phyloP scores from a whole-genome alignment of 352 stramenopile species.

The Pythium diclinum region DNA sequence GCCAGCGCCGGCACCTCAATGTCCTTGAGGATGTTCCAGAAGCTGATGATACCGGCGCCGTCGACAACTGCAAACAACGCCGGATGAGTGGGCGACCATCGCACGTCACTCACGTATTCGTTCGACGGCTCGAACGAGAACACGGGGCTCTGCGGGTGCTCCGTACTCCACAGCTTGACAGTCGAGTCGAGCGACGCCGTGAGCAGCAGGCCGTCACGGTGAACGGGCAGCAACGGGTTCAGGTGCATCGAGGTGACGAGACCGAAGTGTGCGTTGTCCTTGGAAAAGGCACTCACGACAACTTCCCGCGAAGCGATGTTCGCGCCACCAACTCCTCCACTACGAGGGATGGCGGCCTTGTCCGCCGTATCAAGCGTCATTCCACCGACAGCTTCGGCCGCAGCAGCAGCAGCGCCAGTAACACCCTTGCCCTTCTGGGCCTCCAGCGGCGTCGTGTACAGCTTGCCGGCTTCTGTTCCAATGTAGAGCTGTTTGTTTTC shows the following conservation, averaged over 20 bases:
- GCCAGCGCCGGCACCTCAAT: conserved; percentile 71
- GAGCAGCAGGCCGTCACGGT: conserved; percentile 75
- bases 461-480: conserved; percentile 75
- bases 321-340: background rate
- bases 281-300: conserved; percentile 62
- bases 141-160: conserved; percentile 63
- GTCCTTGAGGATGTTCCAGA: conserved; percentile 87
- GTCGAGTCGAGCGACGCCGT: conserved; percentile 86
- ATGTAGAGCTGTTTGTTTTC: conserved; percentile 85
- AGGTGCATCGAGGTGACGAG: conserved; percentile 85
- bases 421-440: conserved; percentile 67
- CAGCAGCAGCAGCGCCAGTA: conserved; percentile 6
- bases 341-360: conserved; percentile 34
- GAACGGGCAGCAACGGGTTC: conserved; percentile 63
- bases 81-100: conserved; percentile 78
- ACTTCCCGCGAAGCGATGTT: conserved; percentile 50
- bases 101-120: conserved; percentile 87
- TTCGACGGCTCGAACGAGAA: conserved; percentile 85
- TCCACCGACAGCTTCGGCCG: conserved; percentile 20
- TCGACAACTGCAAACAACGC: conserved; percentile 83
- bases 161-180: conserved; percentile 85
- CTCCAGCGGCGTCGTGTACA: conserved; percentile 76
- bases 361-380: conserved; percentile 20
- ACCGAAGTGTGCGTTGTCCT: conserved; percentile 73
- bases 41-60: conserved; percentile 58